phyloP scores from a whole-genome alignment of 1,284 basidiomycete species.

The Austroboletus olivaceoglutinosus region DNA sequence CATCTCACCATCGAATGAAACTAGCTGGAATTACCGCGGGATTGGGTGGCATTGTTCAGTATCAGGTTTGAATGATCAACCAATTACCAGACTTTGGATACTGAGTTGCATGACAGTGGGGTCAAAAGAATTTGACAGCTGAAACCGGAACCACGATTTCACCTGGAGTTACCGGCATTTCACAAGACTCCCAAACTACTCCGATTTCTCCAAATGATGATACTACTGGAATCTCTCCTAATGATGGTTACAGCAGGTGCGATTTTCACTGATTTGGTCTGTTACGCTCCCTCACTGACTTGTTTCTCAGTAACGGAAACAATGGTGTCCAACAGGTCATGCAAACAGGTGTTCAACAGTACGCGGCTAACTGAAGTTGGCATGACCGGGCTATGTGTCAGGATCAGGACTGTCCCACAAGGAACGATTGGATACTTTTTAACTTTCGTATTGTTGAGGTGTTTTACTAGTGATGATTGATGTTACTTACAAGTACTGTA shows the following conservation, averaged over 20 bases:
- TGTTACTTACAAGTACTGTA: no score
- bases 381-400: not conserved
- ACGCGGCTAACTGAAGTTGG: slow-evolving; percentile 19
- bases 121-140: slow-evolving; percentile 47
- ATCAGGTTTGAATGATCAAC: slow-evolving; percentile 45
- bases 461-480: no score
- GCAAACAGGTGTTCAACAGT: slow-evolving; percentile 26
- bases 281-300: slow-evolving; percentile 3
- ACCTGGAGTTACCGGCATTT: slow-evolving; percentile 29
- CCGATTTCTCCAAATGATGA: slow-evolving; percentile 30
- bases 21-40: slow-evolving; percentile 44
- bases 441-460: no score
- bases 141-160: slow-evolving; percentile 41
- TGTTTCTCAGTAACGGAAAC: slow-evolving; percentile 22
- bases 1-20: slow-evolving; percentile 4
- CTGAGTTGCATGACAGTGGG: slow-evolving; percentile 43
- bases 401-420: no score
- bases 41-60: slow-evolving; percentile 52
- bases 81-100: not conserved
- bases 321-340: slow-evolving; percentile 22
- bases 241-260: slow-evolving; percentile 57
- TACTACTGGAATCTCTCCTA: slow-evolving; percentile 51
- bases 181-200: slow-evolving; percentile 35
- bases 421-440: no score
- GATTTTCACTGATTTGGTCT: slow-evolving; percentile 7